Evolutionary conservation across 176 grass and related monocot species (phyloP).

Genomic region (Rhynchospora breviuscula): DNA sequence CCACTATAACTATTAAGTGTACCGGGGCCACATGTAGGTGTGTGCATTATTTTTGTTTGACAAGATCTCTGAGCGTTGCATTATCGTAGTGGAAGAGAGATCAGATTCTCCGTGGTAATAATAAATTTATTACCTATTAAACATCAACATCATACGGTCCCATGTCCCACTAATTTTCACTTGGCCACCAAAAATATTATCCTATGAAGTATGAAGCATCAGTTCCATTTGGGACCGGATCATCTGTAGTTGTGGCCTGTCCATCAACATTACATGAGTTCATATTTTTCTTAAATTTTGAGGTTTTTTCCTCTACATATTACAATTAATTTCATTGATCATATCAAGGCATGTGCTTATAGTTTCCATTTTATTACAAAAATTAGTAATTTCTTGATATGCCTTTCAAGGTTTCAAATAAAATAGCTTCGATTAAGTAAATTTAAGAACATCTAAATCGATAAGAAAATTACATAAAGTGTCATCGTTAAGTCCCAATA

Average conservation of each 20-base stretch:
- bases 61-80: conserved; percentile 10
- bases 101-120: conserved; percentile 16
- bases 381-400: too few relatives aligned
- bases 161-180: conserved; percentile 14
- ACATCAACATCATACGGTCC: conserved; percentile 16
- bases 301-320: too few relatives aligned
- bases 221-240: background rate
- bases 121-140: conserved; percentile 13
- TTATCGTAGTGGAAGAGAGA: conserved; percentile 21
- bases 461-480: too few relatives aligned
- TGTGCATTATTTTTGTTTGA: conserved; percentile 22
- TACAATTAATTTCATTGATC: too few relatives aligned
- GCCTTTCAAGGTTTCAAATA: too few relatives aligned
- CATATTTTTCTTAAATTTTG: too few relatives aligned
- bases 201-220: background rate
- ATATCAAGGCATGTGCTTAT: too few relatives aligned
- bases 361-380: too few relatives aligned
- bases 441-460: too few relatives aligned
- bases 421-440: too few relatives aligned
- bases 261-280: too few relatives aligned
- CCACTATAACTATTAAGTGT: conserved; percentile 14
- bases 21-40: conserved; percentile 9
- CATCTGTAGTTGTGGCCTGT: background rate
- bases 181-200: background rate
- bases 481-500: too few relatives aligned